Conservation (phyloP, 2,329 filamentous ascomycete species). For the Apiospora kogelbergensis region DNA sequence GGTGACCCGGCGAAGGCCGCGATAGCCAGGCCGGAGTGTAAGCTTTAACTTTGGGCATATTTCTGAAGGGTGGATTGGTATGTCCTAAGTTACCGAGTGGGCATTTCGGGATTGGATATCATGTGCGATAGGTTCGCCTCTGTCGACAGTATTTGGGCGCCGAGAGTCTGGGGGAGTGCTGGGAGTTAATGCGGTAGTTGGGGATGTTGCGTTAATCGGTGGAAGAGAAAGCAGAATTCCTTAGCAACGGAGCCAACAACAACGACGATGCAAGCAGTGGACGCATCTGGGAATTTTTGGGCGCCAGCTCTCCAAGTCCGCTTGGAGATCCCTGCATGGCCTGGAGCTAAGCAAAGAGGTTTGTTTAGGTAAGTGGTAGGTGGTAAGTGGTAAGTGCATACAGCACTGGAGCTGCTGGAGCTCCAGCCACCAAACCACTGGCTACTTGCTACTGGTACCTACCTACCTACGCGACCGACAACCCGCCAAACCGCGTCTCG, state of each 20-base stretch:
- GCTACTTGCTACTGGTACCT: neutral
- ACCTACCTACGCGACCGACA: neutral
- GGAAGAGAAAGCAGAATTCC: neutral
- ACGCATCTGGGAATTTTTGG: constrained; percentile 12
- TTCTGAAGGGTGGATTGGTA: constrained; percentile 7
- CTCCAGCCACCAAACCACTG: too few relatives aligned
- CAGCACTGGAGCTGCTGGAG: neutral
- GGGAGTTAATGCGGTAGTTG: neutral
- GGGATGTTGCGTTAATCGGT: neutral
- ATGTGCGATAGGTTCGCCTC: neutral
- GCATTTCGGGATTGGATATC: neutral
- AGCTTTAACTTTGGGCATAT: constrained; percentile 82
- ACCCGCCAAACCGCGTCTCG: neutral
- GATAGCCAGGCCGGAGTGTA: constrained; percentile 88
- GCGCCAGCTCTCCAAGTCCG: neutral
- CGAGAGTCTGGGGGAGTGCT: neutral
- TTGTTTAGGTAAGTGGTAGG: neutral
- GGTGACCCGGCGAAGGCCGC: constrained; percentile 72
- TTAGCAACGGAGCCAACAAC: constrained; percentile 5
- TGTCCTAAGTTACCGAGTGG: neutral
- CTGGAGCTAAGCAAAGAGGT: neutral
- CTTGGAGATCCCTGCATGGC: neutral
- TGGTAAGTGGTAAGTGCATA: neutral
- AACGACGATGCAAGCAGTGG: neutral
- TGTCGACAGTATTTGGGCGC: neutral